phyloP scores from a whole-genome alignment of 208 protist genomes.

The Herpetomonas muscarum region DNA sequence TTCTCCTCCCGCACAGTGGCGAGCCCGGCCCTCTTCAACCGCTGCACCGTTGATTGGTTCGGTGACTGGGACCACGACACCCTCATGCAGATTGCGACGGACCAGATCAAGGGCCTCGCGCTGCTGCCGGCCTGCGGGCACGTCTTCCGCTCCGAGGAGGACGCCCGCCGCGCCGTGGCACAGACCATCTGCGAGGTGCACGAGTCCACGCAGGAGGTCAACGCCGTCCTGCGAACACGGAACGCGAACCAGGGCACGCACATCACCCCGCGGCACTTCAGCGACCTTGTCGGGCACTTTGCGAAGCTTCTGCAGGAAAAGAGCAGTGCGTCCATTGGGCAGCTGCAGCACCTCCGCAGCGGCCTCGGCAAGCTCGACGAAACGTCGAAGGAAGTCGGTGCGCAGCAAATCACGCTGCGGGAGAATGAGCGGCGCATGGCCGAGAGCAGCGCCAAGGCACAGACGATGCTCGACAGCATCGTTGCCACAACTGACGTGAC shows the following conservation, averaged over 20 bases:
- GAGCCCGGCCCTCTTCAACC: constrained; percentile 99
- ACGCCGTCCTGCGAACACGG: constrained; percentile 58
- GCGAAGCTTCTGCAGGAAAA: constrained; percentile 94
- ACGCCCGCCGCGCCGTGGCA: constrained; percentile 73
- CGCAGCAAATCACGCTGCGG: constrained; percentile 72
- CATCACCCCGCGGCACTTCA: constrained; percentile 98
- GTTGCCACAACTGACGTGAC: constrained; percentile 80
- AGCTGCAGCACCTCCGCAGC: constrained; percentile 94
- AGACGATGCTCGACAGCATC: constrained; percentile 86
- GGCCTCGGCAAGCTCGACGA: constrained; percentile 94
- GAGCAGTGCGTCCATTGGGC: constrained; percentile 87
- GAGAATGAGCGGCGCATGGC: constrained; percentile 83
- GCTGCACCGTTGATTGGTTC: constrained; percentile 99
- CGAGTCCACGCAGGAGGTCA: constrained; percentile 81
- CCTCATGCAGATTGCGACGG: constrained; percentile 90
- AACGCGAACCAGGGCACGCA: constrained; percentile 88
- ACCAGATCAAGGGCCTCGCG: constrained; percentile 90
- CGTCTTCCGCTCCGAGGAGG: constrained; percentile 37
- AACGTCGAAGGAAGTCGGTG: constrained; percentile 87
- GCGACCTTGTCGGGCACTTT: constrained; percentile 97
- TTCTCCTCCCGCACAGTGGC: constrained; percentile 94
- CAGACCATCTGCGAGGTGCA: constrained; percentile 93
- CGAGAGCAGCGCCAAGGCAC: constrained; percentile 68
- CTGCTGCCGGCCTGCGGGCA: constrained; percentile 62
- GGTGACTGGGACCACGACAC: constrained; percentile 97